phyloP scores from a whole-genome alignment of 1,284 basidiomycete species.

The Naganishia sp. region DNA sequence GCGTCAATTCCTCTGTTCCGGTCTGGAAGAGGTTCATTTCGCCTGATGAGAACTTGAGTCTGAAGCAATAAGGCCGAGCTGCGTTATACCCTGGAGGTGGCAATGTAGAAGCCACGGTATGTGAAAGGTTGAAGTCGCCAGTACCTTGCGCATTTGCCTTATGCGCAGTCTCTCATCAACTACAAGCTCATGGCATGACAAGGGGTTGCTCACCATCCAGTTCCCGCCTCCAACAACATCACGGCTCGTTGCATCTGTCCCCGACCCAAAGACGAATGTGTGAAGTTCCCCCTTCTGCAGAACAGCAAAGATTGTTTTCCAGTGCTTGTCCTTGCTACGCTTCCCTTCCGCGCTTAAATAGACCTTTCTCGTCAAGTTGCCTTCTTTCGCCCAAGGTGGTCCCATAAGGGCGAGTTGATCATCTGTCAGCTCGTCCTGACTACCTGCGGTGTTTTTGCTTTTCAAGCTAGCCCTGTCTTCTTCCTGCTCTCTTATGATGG shows the following conservation, averaged over 20 bases:
- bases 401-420: constrained; percentile 92
- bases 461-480: constrained; percentile 74
- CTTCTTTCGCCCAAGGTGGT: constrained; percentile 98
- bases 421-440: constrained; percentile 67
- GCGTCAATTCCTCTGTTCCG: constrained; percentile 93
- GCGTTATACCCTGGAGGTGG: constrained; percentile 90
- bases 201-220: constrained; percentile 75
- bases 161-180: background rate
- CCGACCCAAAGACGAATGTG: constrained; percentile 89
- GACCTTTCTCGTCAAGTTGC: constrained; percentile 87
- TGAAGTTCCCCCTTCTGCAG: constrained; percentile 88
- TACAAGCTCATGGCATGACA: background rate
- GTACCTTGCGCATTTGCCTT: constrained; percentile 80
- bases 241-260: constrained; percentile 51
- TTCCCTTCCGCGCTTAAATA: constrained; percentile 82
- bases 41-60: constrained; percentile 83
- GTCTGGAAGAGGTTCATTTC: constrained; percentile 96
- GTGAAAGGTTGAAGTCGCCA: constrained; percentile 77
- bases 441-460: constrained; percentile 60
- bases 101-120: constrained; percentile 81
- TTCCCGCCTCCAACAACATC: constrained; percentile 86
- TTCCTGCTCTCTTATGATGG: constrained; percentile 93
- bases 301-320: constrained; percentile 94
- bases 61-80: constrained; percentile 89
- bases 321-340: constrained; percentile 78